phyloP scores from a whole-genome alignment of 306 rosid genomes.

The Quercus alba region DNA sequence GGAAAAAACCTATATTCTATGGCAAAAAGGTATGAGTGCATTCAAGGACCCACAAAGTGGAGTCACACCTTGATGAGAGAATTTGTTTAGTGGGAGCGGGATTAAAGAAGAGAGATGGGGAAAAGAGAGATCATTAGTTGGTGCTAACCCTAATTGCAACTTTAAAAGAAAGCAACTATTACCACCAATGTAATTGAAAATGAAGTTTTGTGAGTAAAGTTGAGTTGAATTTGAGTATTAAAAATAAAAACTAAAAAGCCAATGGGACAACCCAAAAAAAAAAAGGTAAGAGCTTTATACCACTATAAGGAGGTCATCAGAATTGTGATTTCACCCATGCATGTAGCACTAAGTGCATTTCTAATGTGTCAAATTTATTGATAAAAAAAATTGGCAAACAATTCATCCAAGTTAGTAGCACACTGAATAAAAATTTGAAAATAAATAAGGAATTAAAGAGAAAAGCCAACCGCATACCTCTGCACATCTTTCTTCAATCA shows the following conservation, averaged over 20 bases:
- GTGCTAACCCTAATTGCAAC: not conserved
- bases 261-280: not conserved
- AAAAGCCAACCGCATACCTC: conserved; percentile 44
- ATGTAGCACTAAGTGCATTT: not conserved
- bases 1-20: not conserved
- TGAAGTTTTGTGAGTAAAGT: not conserved
- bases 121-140: not conserved
- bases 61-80: not conserved
- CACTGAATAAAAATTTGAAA: not conserved
- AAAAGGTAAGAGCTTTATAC: not conserved
- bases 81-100: no score
- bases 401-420: not conserved
- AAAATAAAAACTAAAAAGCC: not conserved
- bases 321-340: not conserved
- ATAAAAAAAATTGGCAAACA: not conserved
- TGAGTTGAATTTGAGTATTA: not conserved
- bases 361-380: not conserved
- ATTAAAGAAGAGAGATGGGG: not conserved
- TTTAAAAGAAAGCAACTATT: not conserved
- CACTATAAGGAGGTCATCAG: not conserved
- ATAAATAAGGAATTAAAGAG: not conserved
- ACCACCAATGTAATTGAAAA: not conserved
- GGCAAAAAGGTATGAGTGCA: not conserved
- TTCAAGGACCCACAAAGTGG: not conserved
- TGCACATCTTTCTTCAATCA: conserved; percentile 87